phyloP scores from a whole-genome alignment of 1,139 yeast species.

The Kurtzmaniella quercitrusa region DNA sequence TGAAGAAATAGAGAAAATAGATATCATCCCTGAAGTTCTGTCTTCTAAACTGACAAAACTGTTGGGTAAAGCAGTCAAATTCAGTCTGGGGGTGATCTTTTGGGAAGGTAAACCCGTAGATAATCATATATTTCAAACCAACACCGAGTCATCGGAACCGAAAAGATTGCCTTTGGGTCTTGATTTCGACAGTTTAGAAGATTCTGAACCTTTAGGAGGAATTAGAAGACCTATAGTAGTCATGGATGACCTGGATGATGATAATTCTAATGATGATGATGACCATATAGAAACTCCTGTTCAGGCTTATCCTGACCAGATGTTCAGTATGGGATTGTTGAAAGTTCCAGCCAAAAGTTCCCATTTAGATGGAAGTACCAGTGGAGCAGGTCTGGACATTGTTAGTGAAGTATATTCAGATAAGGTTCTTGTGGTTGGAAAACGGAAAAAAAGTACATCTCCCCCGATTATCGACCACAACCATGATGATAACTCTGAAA shows the following conservation, averaged over 20 bases:
- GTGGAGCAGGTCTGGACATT: constrained; percentile 22
- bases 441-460: constrained; percentile 1
- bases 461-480: not conserved
- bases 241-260: constrained; percentile 2
- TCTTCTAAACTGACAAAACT: not conserved
- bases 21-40: constrained; percentile 8
- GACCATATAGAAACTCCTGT: constrained; percentile 6
- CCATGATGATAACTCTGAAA: no score
- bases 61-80: not conserved
- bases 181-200: not conserved
- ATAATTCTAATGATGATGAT: constrained; percentile 8
- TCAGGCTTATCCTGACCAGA: constrained; percentile 7
- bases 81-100: not conserved
- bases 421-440: constrained; percentile 35
- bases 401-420: constrained; percentile 42
- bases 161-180: not conserved
- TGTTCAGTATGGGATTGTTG: constrained; percentile 7
- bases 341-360: constrained; percentile 4
- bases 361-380: constrained; percentile 2
- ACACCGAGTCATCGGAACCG: not conserved
- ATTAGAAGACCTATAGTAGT: constrained; percentile 1
- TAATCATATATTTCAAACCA: not conserved
- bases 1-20: constrained; percentile 57
- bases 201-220: not conserved
- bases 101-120: not conserved